Conservation (phyloP, 2,329 filamentous ascomycete genomes). For the Ceratocystis smalleyi region DNA sequence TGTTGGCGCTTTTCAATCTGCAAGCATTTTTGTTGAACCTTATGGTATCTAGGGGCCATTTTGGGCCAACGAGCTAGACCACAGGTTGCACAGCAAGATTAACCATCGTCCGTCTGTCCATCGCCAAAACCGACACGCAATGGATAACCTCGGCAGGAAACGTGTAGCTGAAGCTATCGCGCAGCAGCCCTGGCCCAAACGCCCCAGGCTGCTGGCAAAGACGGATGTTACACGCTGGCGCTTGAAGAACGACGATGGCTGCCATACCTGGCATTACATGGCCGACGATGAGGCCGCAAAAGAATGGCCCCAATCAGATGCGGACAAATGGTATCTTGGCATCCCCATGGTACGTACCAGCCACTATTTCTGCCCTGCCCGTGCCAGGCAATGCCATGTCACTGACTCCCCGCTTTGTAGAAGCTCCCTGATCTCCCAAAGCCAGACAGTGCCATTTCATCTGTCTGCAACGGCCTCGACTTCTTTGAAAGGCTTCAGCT, state of each 20-base stretch:
- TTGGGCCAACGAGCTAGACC: background rate
- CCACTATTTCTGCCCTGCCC: background rate
- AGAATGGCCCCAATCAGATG: slow-evolving; percentile 69
- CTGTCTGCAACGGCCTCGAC: slow-evolving; percentile 64
- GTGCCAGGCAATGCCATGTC: background rate
- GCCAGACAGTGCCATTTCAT: slow-evolving; percentile 57
- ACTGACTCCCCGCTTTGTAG: slow-evolving; percentile 30
- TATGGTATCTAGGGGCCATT: background rate
- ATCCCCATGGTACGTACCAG: slow-evolving; percentile 51
- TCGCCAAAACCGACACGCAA: background rate
- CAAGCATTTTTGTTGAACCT: background rate
- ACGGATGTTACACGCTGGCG: slow-evolving; percentile 79
- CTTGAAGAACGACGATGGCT: slow-evolving; percentile 58
- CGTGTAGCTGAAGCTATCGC: slow-evolving; percentile 27
- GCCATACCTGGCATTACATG: slow-evolving; percentile 91
- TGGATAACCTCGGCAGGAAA: slow-evolving; percentile 25
- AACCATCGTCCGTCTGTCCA: background rate
- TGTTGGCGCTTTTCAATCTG: background rate
- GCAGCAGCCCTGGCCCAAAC: slow-evolving; percentile 28
- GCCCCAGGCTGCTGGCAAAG: slow-evolving; percentile 35
- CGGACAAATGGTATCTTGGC: slow-evolving; percentile 82
- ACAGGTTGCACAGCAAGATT: background rate
- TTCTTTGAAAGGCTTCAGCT: slow-evolving; percentile 88
- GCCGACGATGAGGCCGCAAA: slow-evolving; percentile 53
- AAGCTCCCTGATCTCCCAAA: slow-evolving; percentile 55